Conservation (phyloP, 1,284 basidiomycete genomes). For the Rhodotorula sp. region DNA sequence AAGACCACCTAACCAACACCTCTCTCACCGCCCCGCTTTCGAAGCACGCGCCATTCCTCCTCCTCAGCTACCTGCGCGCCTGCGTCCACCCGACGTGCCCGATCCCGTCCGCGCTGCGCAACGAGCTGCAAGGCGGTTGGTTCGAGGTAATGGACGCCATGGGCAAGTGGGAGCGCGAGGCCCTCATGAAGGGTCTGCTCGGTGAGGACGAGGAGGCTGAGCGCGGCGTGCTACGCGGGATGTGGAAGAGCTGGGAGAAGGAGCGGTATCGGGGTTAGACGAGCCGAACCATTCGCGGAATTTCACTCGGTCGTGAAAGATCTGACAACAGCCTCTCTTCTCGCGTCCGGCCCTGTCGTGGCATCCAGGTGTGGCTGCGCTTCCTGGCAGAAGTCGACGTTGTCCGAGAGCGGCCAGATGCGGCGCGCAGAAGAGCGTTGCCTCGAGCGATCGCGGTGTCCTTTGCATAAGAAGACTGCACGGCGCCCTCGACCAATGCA, state of each 20-base stretch:
- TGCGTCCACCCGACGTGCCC: conserved; percentile 38
- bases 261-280: conserved; percentile 42
- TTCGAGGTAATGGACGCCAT: conserved; percentile 43
- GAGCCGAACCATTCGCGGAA: too few species aligned
- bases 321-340: too few species aligned
- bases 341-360: too few species aligned
- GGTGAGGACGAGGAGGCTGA: conserved; percentile 43
- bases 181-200: conserved; percentile 45
- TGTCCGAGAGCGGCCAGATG: too few species aligned
- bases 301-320: too few species aligned
- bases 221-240: conserved; percentile 35
- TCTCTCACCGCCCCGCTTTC: conserved; percentile 43
- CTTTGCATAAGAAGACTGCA: too few species aligned
- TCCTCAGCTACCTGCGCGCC: conserved; percentile 41
- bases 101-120: conserved; percentile 36
- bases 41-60: conserved; percentile 46
- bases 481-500: too few species aligned
- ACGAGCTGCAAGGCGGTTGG: conserved; percentile 40
- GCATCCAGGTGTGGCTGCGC: too few species aligned
- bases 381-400: too few species aligned
- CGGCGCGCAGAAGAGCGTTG: too few species aligned
- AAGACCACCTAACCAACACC: conserved; percentile 5
- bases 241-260: conserved; percentile 44
- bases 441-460: too few species aligned
- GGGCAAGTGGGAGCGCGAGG: conserved; percentile 46